phyloP scores from a whole-genome alignment of 768 basidiomycete genomes.

The Kwoniella heveanensis region DNA sequence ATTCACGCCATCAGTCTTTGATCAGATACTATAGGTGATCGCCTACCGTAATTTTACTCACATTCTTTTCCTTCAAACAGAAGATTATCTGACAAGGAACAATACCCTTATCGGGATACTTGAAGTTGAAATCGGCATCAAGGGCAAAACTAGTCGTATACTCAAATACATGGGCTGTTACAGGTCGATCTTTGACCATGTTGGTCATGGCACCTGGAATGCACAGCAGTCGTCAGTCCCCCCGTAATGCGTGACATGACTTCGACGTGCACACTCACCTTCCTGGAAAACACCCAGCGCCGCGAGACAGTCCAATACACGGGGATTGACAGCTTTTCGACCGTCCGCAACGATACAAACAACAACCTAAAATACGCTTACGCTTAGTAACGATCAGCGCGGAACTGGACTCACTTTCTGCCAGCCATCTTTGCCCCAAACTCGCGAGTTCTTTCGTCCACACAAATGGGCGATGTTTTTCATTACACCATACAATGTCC shows the following conservation, averaged over 20 bases:
- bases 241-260: neutral
- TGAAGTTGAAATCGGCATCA: conserved; percentile 53
- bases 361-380: conserved; percentile 62
- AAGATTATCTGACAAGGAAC: conserved; percentile 88
- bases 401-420: conserved; percentile 65
- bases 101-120: conserved; percentile 68
- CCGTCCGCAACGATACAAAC: conserved; percentile 91
- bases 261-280: conserved; percentile 35
- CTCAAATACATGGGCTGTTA: conserved; percentile 86
- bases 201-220: conserved; percentile 62
- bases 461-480: conserved; percentile 89
- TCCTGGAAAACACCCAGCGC: conserved; percentile 56
- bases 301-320: conserved; percentile 55
- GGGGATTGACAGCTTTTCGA: conserved; percentile 74
- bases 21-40: too few relatives aligned
- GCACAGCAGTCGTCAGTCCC: too few relatives aligned
- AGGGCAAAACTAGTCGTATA: conserved; percentile 57
- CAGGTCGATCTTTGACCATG: conserved; percentile 70
- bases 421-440: conserved; percentile 97
- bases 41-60: conserved; percentile 23
- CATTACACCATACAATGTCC: conserved; percentile 94
- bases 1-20: too few relatives aligned
- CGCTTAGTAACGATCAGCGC: neutral
- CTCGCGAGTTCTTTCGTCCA: conserved; percentile 82
- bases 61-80: conserved; percentile 72